Base-by-base conservation (phyloP, 768 basidiomycete genomes). In the Suillus sp. region DNA sequence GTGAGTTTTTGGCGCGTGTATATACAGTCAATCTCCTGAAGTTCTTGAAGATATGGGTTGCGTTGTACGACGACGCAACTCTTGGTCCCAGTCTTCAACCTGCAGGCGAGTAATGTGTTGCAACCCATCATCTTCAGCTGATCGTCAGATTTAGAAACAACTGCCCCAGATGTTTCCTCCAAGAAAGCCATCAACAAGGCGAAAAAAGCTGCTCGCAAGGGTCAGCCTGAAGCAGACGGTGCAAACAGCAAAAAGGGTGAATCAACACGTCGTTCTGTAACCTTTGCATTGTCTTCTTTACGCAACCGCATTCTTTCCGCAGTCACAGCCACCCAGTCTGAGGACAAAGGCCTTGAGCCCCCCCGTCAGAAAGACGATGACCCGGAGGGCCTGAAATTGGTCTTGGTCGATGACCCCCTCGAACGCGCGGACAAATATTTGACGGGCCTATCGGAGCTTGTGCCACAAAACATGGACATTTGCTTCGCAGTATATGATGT, bases 161-260 rank as follows among this genome's bases (percentile, higher is more conserved):
- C 25, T 16, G 18, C 58, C 43, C 9, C 32, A 40, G 14, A 40
- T 13, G 10, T 34, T 32, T 20, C 84, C 5, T 89, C 88, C 75
- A 92, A 92, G 74, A 92, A 93, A 72, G 90, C 90, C 0, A 88
- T 88, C 72, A 93, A 92, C 76, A 94, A 91, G 74, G 92, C 91
- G 14, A 94, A 93, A 77, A 94, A 92, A 73, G 84, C 89, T 0
- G 88, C 87, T 1, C 80, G 81, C 65, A 91, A 70, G 59, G 74
- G 87, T 69, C 79, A 79, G 0, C 80, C 84, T 65, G 90, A 90
- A 38, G 62, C 64, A 59, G 89, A 91, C 51, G 76, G 71, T 48
- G 59, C 67, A 40, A 67, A 50, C 68, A 59, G 76, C 61, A 91
- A 92, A 76, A 93, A 93, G 79, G 80, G 92, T 91, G 67, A 59